phyloP scores from a whole-genome alignment of 2,329 filamentous ascomycete genomes.

The Epichloe sibirici region DNA sequence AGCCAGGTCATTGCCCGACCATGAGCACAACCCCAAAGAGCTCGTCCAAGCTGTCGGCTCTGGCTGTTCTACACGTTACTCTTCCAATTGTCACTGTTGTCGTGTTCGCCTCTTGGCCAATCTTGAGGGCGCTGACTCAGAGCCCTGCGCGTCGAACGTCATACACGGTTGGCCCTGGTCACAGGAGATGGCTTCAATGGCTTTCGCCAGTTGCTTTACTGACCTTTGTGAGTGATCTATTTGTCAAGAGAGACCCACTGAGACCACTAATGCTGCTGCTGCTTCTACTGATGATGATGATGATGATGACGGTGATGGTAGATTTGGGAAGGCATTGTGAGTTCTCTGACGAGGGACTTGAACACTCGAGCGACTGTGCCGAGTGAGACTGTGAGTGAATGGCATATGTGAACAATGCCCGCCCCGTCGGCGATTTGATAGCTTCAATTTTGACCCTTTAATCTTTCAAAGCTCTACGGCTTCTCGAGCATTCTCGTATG shows the following conservation, averaged over 20 bases:
- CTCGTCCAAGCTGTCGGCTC: not conserved
- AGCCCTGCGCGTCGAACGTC: not conserved
- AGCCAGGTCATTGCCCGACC: not conserved
- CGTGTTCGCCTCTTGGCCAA: not conserved
- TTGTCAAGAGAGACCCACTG: not conserved
- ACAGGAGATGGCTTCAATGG: not conserved
- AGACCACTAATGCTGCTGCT: not conserved
- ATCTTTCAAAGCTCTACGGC: not conserved
- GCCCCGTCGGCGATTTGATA: not conserved
- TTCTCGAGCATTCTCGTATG: slow-evolving; percentile 6
- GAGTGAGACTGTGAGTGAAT: not conserved
- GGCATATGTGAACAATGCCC: not conserved
- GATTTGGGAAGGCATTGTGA: slow-evolving; percentile 1
- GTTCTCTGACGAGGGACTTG: not conserved
- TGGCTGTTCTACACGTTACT: slow-evolving; percentile 3
- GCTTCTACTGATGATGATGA: not conserved
- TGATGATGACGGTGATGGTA: not conserved
- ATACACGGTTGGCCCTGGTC: not conserved
- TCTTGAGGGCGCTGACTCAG: not conserved
- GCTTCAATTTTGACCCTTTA: not conserved
- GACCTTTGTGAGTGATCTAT: slow-evolving; percentile 3
- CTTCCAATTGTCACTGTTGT: slow-evolving; percentile 1
- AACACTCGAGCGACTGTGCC: not conserved
- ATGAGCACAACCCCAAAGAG: not conserved
- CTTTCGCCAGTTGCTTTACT: slow-evolving; percentile 1